Percentiles rank a stretch among this genome's conserved stretches.
phyloP scores from a whole-genome alignment of 257 asterid genomes.

The Solanum virginianum region DNA sequence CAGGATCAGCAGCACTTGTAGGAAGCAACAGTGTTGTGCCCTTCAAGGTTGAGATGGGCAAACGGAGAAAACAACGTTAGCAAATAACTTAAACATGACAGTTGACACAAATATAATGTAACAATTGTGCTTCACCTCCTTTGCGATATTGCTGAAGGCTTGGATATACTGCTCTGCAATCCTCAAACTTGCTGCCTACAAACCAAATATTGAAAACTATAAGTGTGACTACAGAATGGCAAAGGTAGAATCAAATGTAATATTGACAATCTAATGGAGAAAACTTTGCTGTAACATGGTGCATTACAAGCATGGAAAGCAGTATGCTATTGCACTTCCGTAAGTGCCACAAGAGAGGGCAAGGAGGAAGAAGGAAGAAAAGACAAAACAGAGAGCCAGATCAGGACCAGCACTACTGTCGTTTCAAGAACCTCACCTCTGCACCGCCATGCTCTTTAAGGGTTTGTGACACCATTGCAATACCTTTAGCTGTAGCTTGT shows the following conservation, averaged over 20 bases:
- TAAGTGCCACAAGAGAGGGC: not conserved
- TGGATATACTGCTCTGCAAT: slow-evolving; percentile 86
- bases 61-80: not conserved
- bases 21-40: slow-evolving; percentile 81
- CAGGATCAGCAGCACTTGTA: slow-evolving; percentile 50
- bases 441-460: slow-evolving; percentile 57
- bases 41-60: slow-evolving; percentile 15
- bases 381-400: not conserved
- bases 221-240: not conserved
- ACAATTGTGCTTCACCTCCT: slow-evolving; percentile 40
- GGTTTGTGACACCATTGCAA: slow-evolving; percentile 51
- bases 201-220: not conserved
- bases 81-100: not conserved
- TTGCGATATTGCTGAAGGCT: slow-evolving; percentile 71
- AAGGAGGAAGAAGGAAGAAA: not conserved
- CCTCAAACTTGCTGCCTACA: slow-evolving; percentile 86
- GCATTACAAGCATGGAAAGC: not conserved
- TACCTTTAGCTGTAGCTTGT: slow-evolving; percentile 77
- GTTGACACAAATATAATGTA: not conserved
- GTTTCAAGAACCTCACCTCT: slow-evolving; percentile 42
- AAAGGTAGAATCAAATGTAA: not conserved
- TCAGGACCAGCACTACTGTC: not conserved
- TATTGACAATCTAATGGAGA: not conserved
- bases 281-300: not conserved
- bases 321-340: not conserved